Conservation (phyloP, 73 alveolate genomes). For the Effrenium voratum region DNA sequence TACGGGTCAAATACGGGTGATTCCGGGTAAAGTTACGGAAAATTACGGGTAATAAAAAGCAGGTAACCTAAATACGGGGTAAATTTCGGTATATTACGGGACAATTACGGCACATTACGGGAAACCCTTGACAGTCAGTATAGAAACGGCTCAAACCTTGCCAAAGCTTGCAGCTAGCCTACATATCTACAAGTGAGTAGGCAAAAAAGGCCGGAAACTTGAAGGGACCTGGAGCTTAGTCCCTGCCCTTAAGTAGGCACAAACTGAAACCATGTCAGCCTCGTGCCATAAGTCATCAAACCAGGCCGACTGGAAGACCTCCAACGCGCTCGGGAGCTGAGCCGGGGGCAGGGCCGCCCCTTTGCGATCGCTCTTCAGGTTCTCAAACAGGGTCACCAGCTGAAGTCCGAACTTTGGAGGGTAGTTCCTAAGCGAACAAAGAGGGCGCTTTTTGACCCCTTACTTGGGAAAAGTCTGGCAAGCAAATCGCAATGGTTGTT, state of each 20-base stretch:
- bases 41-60: background rate
- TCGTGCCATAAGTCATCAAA: background rate
- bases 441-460: no score
- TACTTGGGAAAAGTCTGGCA: no score
- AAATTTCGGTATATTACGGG: background rate
- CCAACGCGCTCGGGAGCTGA: background rate
- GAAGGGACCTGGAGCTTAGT: background rate
- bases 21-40: background rate
- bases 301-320: background rate
- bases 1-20: background rate
- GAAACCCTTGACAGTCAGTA: background rate
- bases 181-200: background rate
- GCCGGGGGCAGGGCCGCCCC: background rate
- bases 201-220: background rate
- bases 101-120: background rate
- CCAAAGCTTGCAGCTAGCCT: background rate
- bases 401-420: background rate
- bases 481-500: no score
- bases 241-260: background rate
- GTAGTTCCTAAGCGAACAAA: background rate
- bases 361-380: background rate
- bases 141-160: background rate
- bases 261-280: background rate
- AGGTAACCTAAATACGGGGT: background rate
- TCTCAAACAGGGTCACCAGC: background rate